A percentile compares a stretch with the other conserved stretches of the same genome.
Evolutionary conservation across 2,329 filamentous ascomycete genomes (phyloP).

Genomic region (Kalaharituber pfeilii): DNA sequence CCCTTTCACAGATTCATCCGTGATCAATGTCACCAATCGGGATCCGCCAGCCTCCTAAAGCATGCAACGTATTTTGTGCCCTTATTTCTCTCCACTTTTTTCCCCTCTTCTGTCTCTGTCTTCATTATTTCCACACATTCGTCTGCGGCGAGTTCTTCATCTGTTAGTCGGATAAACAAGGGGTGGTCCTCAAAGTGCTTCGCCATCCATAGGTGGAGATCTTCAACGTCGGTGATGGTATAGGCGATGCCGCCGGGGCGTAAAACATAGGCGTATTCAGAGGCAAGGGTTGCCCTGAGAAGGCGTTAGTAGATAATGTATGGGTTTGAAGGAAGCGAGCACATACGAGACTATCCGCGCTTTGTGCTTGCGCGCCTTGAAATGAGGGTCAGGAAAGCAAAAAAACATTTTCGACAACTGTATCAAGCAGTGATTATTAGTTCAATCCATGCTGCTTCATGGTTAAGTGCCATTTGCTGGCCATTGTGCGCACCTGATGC

Average conservation of each 20-base stretch:
- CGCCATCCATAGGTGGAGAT: constrained; percentile 86
- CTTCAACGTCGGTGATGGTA: constrained; percentile 93
- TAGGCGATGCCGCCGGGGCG: constrained; percentile 74
- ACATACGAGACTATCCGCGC: constrained; percentile 64
- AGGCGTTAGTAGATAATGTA: constrained; percentile 4
- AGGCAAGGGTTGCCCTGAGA: constrained; percentile 50
- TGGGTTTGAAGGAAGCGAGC: background rate
- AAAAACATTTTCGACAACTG: constrained; percentile 75
- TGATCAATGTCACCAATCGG: no score
- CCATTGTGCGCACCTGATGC: constrained; percentile 34
- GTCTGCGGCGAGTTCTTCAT: constrained; percentile 50
- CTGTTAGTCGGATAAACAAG: constrained; percentile 57
- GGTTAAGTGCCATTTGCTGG: no score
- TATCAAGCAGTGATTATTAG: background rate
- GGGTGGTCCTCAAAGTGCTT: constrained; percentile 62
- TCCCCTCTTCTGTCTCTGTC: constrained; percentile 84
- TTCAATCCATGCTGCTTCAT: no score
- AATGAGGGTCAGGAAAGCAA: constrained; percentile 96
- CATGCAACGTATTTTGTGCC: constrained; percentile 83
- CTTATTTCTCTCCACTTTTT: constrained; percentile 83
- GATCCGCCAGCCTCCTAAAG: constrained; percentile 65
- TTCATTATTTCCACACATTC: constrained; percentile 58
- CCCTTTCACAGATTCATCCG: no score
- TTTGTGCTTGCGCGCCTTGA: constrained; percentile 95
- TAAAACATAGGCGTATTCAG: constrained; percentile 82